Base-by-base conservation (phyloP, 257 asterid genomes). In the Rubia yunnanensis region DNA sequence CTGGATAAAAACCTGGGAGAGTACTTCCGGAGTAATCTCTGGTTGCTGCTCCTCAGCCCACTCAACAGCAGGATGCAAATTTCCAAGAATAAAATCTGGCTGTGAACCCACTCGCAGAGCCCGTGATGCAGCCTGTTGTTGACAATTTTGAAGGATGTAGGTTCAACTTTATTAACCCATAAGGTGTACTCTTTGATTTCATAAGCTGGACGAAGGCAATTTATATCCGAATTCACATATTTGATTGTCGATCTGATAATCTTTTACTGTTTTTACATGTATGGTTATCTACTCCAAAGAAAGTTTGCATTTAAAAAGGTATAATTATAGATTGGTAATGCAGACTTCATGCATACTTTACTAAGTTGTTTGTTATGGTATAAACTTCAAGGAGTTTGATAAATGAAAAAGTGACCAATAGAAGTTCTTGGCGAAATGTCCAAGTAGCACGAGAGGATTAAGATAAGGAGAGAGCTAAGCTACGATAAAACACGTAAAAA, bases 71-170 rank as follows among this genome's bases (percentile, higher is more conserved):
- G 98, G 96, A 84, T 87, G 98, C 81, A 85, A 73, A 67, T 76
- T 84, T 62, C 96, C 82, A 75, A 92, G 89, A 71, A 88, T 81
- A 70, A 92, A 92, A n/a, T 84, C 95, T 17, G 91, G 83, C 79
- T 79, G 83, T 48, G 91, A 72, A 69, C 95, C 95, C 64, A 86
- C 88, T 67, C 98, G 80, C 41, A 76, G 76, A 53, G 96, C 96
- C 68, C 96, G 88, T 62, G 92, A 67, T 10, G 98, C 98, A 65
- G 96, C 96, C 98, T 92, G 98, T 89, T 87, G 78, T 88, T 55
- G 90, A 86, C 81, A 86, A 85, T 86, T 88, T 86, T 76, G 78
- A 72, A 76, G 84, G 79, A 79, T 83, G 88, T 30, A 64, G 72
- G 76, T 84, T 84, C 76, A 82, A 80, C 80, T 83, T 83, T 81